These are phyloP conservation scores for Chlorophyllum brunneum DNA, from an alignment of 768 basidiomycete genomes.

Conservation along the genomic window DNA sequence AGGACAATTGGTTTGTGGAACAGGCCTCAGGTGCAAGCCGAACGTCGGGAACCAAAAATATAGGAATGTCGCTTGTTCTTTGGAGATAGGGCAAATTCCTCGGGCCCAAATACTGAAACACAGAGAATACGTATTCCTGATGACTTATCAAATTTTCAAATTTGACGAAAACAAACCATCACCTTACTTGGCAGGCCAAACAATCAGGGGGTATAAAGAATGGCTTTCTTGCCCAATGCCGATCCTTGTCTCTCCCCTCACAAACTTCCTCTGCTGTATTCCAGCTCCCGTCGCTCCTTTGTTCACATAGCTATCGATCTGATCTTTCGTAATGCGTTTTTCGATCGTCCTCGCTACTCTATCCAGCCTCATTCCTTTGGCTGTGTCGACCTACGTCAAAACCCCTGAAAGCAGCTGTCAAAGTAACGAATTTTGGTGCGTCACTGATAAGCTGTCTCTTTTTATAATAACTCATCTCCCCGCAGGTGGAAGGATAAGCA, in stretches of 20 bases:
- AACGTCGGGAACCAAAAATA: too few species aligned
- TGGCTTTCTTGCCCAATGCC: background rate
- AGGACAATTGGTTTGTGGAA: too few species aligned
- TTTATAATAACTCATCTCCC: constrained; percentile 9
- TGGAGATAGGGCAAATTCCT: too few species aligned
- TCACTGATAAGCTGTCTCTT: background rate
- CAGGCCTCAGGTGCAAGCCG: too few species aligned
- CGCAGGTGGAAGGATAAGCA: constrained; percentile 26
- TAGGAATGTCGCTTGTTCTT: too few species aligned
- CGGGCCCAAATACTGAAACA: too few species aligned
- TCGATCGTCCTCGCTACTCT: constrained; percentile 2
- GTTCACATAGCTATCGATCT: background rate
- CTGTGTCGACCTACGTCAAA: background rate
- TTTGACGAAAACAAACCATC: background rate
- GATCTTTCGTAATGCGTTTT: constrained; percentile 9
- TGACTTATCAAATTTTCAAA: background rate
- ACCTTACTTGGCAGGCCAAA: background rate
- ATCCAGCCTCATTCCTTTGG: constrained; percentile 9
- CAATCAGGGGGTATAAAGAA: constrained; percentile 4
- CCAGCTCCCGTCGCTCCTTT: constrained; percentile 9
- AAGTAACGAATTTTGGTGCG: constrained; percentile 27
- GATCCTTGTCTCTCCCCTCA: background rate
- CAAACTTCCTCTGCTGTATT: background rate
- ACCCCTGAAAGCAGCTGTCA: constrained; percentile 21
- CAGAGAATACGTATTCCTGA: background rate